Base-by-base conservation (phyloP, 2,329 filamentous ascomycete species). In the Fusarium beomiforme region DNA sequence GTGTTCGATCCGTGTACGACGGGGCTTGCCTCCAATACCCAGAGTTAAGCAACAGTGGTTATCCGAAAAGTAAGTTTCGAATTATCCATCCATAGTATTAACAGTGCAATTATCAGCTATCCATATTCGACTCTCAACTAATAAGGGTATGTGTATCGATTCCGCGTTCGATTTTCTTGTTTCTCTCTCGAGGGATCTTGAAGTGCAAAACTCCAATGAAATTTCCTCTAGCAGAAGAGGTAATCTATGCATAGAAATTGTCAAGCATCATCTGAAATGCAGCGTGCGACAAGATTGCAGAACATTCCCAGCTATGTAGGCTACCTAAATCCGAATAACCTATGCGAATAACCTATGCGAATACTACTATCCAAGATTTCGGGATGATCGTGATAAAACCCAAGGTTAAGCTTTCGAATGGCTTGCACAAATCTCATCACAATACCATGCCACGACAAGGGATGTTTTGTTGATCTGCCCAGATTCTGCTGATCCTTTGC, bases 171-270 rank as follows among this genome's bases (percentile, higher is more conserved):
- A 4, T 37, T 50, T 12, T 13, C 47, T 24, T 24, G 4, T 24
- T n/a, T 24, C 0, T 4, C 6, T n/a, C 12, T 14, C 2, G 8
- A 36, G n/a, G 5, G 8, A 8, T 11, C 21, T 1, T 4, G 11
- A 3, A 7, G 8, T 12, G 19, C 12, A 14, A 16, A 11, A 7
- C 6, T 16, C 2, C 4, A 24, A 8, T 24, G 6, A 1, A 16
- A n/a, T 3, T 7, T 6, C 24, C 4, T 5, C n/a, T n/a, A 6
- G 5, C 9, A 24, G 8, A 34, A 24, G 31, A 34, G 31, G 47
- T 9, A n/a, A 14, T n/a, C 0, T 24, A 8, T 36, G 2, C 24
- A 14, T 3, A n/a, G 5, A 3, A 51, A 24, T 16, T n/a, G 9
- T n/a, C 31, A 5, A 4, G 3, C 4, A 1, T 3, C 12, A 21